Conservation (phyloP, 768 basidiomycete species). For the Psilocybe tampanensis region DNA sequence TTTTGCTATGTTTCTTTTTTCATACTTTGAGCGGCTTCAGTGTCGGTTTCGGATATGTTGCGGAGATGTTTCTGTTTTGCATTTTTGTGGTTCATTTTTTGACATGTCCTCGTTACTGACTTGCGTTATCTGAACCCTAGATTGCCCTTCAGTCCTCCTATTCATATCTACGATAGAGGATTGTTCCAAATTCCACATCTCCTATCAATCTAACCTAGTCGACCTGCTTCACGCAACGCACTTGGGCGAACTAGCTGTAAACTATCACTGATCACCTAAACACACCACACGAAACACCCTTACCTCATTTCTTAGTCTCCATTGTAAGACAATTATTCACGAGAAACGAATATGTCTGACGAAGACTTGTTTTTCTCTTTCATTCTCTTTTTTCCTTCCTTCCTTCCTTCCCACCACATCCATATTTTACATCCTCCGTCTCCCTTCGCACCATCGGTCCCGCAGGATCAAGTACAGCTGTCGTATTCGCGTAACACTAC, state of each 20-base stretch:
- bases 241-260: not conserved
- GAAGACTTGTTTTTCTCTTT: not conserved
- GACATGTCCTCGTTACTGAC: not conserved
- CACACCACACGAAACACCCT: not conserved
- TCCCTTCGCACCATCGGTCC: not conserved
- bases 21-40: not conserved
- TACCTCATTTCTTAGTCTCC: not conserved
- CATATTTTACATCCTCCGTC: not conserved
- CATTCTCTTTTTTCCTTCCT: not conserved
- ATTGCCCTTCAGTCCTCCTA: not conserved
- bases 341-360: not conserved
- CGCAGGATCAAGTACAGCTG: not conserved
- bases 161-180: not conserved
- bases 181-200: no score
- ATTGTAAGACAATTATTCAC: conserved; percentile 1
- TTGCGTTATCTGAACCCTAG: not conserved
- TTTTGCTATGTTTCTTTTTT: no score
- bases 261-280: not conserved
- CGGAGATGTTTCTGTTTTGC: not conserved
- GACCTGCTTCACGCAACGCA: not conserved
- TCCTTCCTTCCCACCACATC: not conserved
- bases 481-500: not conserved
- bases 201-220: no score
- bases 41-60: not conserved
- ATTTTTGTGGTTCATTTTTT: not conserved